Percentiles rank a stretch among this genome's conserved stretches.
These are phyloP conservation scores for Rachicladosporium sp. DNA, from an alignment of 2,329 filamentous ascomycete species.

Conservation along the genomic window DNA sequence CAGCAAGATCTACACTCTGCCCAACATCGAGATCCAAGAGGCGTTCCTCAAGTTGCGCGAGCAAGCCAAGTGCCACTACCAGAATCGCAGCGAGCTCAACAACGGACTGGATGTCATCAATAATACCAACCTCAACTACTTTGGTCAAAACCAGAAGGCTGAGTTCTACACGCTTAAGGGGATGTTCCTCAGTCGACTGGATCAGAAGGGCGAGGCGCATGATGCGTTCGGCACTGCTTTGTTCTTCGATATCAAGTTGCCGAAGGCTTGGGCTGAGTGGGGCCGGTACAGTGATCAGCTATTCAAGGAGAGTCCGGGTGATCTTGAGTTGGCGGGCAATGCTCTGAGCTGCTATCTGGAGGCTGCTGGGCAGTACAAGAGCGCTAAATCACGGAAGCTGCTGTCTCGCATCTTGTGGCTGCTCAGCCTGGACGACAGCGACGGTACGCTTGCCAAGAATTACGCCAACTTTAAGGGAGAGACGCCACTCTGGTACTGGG, in stretches of 20 bases:
- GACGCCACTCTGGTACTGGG: slow-evolving; percentile 98
- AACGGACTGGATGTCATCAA: slow-evolving; percentile 97
- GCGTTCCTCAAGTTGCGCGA: slow-evolving; percentile 97
- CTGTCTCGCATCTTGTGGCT: slow-evolving; percentile 91
- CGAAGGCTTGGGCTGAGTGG: slow-evolving; percentile 99
- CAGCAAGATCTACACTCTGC: slow-evolving; percentile 93
- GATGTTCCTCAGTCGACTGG: slow-evolving; percentile 95
- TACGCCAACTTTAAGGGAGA: slow-evolving; percentile 97
- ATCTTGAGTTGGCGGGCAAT: slow-evolving; percentile 74
- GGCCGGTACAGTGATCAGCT: slow-evolving; percentile 94
- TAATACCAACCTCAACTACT: slow-evolving; percentile 98
- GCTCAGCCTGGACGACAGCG: slow-evolving; percentile 80
- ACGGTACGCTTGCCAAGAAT: slow-evolving; percentile 67
- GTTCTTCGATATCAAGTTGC: slow-evolving; percentile 88
- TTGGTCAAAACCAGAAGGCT: slow-evolving; percentile 88
- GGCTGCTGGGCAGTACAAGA: slow-evolving; percentile 93
- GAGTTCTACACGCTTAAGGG: slow-evolving; percentile 99
- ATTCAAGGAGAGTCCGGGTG: slow-evolving; percentile 79
- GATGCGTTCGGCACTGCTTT: slow-evolving; percentile 88
- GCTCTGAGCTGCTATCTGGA: slow-evolving; percentile 94
- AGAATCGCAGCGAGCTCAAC: slow-evolving; percentile 83
- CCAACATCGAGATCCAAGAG: slow-evolving; percentile 99
- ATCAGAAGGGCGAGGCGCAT: slow-evolving; percentile 81
- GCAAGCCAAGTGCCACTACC: slow-evolving; percentile 97
- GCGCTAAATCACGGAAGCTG: slow-evolving; percentile 86